These are phyloP conservation scores for Acacia concinna DNA, from an alignment of 331 rosid genomes.

Conservation along the genomic window DNA sequence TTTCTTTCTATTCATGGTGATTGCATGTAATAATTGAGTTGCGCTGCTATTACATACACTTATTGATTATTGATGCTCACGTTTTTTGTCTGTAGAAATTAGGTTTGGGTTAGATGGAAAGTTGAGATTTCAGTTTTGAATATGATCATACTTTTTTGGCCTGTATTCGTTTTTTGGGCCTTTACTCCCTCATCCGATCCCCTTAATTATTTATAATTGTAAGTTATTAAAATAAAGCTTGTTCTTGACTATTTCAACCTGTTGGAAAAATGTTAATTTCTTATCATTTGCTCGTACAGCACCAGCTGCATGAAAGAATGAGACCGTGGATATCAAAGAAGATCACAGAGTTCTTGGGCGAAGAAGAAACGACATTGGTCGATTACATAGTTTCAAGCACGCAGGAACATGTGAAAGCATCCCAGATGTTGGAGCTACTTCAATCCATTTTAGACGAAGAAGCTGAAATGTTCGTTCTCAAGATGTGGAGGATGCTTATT, in stretches of 20 bases:
- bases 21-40: not conserved
- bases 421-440: conserved; percentile 89
- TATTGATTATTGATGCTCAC: not conserved
- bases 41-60: not conserved
- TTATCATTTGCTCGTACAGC: conserved; percentile 45
- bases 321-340: conserved; percentile 98
- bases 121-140: not conserved
- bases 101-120: not conserved
- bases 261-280: not conserved
- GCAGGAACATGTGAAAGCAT: conserved; percentile 87
- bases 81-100: not conserved
- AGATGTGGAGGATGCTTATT: conserved; percentile 99
- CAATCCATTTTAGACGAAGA: conserved; percentile 94
- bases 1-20: not conserved
- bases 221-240: not conserved
- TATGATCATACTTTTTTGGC: not conserved
- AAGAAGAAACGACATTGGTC: conserved; percentile 88
- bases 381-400: conserved; percentile 96
- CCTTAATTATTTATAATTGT: not conserved
- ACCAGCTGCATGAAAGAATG: conserved; percentile 89
- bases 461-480: conserved; percentile 98
- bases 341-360: conserved; percentile 89
- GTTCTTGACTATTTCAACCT: not conserved
- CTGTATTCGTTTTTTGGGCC: not conserved
- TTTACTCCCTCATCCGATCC: not conserved